A percentile compares a stretch with the other conserved stretches of the same genome.
These are phyloP conservation scores for Kuraishia capsulata DNA, from an alignment of 805 yeast species.

Conservation along the genomic window DNA sequence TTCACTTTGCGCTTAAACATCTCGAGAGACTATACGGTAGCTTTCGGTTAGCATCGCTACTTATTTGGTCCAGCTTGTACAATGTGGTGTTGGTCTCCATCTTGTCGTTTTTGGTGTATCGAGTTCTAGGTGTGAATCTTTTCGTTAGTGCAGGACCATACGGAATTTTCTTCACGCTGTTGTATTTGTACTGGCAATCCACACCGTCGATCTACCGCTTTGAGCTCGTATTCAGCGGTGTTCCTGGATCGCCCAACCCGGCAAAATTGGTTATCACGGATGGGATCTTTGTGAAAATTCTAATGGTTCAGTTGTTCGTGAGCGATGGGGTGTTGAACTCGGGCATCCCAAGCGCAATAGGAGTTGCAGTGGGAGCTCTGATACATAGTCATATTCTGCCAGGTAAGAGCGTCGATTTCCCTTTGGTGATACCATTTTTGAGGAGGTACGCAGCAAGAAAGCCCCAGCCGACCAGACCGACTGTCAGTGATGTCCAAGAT, in stretches of 20 bases:
- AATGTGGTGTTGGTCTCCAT: conserved; percentile 31
- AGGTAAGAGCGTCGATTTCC: conserved; percentile 25
- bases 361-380: conserved; percentile 35
- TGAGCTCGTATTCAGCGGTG: conserved; percentile 22
- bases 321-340: conserved; percentile 33
- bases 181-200: conserved; percentile 28
- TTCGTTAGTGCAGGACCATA: conserved; percentile 37
- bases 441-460: conserved; percentile 4
- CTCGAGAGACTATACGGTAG: conserved; percentile 53
- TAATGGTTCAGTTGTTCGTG: conserved; percentile 26
- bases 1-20: conserved; percentile 42
- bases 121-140: conserved; percentile 24
- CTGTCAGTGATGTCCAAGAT: conserved; percentile 10
- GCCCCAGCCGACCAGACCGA: background rate
- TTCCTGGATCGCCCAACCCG: conserved; percentile 19
- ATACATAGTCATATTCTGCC: conserved; percentile 33
- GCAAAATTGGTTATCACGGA: conserved; percentile 20
- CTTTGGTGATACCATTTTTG: conserved; percentile 15
- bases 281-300: conserved; percentile 21
- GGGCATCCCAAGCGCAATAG: conserved; percentile 26
- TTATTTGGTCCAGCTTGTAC: conserved; percentile 35
- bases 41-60: conserved; percentile 37
- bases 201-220: conserved; percentile 32
- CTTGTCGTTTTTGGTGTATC: conserved; percentile 20
- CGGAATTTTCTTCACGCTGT: conserved; percentile 26